These are phyloP conservation scores for Paraphoma chrysanthemicola DNA, from an alignment of 2,329 filamentous ascomycete species.

Conservation along the genomic window DNA sequence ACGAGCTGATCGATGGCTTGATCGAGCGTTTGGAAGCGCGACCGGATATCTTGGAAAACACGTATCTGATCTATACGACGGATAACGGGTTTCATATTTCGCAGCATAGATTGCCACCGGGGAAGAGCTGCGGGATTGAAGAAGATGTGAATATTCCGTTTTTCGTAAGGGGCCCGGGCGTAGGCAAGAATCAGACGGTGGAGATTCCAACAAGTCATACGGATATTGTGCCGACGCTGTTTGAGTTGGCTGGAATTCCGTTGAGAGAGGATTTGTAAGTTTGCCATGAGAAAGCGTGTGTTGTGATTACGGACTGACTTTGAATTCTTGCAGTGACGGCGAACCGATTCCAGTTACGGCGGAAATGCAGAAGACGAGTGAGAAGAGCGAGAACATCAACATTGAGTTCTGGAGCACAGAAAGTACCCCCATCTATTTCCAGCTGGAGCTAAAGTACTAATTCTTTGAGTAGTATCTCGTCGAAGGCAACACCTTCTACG, in stretches of 20 bases:
- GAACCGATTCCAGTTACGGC: conserved; percentile 41
- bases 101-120: conserved; percentile 51
- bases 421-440: too few species aligned
- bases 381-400: conserved; percentile 47
- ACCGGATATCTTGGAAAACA: conserved; percentile 55
- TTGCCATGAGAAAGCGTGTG: too few species aligned
- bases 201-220: conserved; percentile 45
- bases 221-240: conserved; percentile 51
- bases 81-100: conserved; percentile 54
- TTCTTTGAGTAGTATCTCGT: too few species aligned
- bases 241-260: conserved; percentile 42
- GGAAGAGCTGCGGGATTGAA: conserved; percentile 50
- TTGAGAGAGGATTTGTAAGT: conserved; percentile 35
- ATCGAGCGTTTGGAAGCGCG: conserved; percentile 51
- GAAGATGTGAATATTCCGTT: conserved; percentile 53
- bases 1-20: conserved; percentile 60
- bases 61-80: conserved; percentile 50
- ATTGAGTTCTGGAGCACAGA: conserved; percentile 55
- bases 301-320: too few species aligned
- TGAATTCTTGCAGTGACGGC: conserved; percentile 33
- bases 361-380: background rate
- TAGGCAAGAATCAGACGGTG: conserved; percentile 31
- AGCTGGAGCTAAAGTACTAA: too few species aligned
- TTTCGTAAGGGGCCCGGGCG: conserved; percentile 48
- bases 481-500: conserved; percentile 22